Percentiles rank a stretch among this genome's conserved stretches.
Conservation (phyloP, 1,139 yeast species). For the Sugiyamaella novakii region DNA sequence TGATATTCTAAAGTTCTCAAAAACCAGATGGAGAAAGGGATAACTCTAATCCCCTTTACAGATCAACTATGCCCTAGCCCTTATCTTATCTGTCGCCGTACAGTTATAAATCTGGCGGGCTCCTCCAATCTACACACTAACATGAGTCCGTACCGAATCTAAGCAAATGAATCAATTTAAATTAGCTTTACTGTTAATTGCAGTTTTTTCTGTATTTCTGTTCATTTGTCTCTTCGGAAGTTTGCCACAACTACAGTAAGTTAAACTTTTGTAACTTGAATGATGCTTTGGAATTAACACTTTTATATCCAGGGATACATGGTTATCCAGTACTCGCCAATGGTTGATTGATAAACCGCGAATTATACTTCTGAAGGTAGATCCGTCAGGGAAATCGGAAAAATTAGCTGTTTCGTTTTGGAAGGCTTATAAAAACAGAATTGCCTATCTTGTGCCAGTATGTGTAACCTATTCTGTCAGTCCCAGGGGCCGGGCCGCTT, state of each 20-base stretch:
- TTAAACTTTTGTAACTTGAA: constrained; percentile 19
- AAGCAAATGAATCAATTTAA: constrained; percentile 12
- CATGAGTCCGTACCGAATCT: no score
- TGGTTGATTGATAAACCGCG: constrained; percentile 18
- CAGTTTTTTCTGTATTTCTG: constrained; percentile 32
- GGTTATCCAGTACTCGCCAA: constrained; percentile 25
- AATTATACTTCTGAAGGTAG: constrained; percentile 1
- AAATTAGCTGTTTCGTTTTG: constrained; percentile 2
- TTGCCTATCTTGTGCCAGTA: constrained; percentile 19
- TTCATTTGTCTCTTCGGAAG: constrained; percentile 54
- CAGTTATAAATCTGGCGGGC: no score
- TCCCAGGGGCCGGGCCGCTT: constrained; percentile 18
- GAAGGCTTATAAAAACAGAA: constrained; percentile 7
- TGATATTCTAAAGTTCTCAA: no score
- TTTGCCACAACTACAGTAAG: constrained; percentile 50
- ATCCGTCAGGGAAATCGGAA: constrained; percentile 15
- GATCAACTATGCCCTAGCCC: no score
- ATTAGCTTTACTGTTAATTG: constrained; percentile 23
- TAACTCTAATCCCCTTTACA: no score
- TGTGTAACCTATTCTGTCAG: constrained; percentile 16
- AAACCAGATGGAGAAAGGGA: no score
- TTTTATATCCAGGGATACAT: constrained; percentile 15
- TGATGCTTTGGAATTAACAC: constrained; percentile 1
- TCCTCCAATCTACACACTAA: no score
- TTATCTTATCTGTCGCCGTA: background rate